Conservation (phyloP, 2,329 filamentous ascomycete species). For the Alternaria gaisen region DNA sequence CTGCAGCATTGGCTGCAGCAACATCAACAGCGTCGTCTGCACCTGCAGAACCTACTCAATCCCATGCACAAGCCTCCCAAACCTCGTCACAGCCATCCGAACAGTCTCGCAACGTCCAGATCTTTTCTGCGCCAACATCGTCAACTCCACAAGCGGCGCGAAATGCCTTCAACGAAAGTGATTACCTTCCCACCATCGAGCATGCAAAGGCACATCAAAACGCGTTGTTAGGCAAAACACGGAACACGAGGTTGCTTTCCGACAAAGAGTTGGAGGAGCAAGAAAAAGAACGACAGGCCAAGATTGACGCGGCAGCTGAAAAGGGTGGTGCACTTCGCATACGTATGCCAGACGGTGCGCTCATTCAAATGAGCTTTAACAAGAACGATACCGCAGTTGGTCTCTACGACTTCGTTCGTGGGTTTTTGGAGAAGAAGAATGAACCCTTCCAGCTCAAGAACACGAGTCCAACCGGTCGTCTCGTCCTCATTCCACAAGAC, state of each 20-base stretch:
- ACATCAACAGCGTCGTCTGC: conserved; percentile 30
- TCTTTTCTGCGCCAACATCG: conserved; percentile 82
- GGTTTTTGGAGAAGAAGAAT: conserved; percentile 70
- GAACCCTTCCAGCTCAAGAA: conserved; percentile 78
- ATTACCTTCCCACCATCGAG: conserved; percentile 78
- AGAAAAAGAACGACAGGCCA: conserved; percentile 71
- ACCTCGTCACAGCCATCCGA: conserved; percentile 24
- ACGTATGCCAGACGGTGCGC: conserved; percentile 86
- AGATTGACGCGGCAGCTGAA: conserved; percentile 68
- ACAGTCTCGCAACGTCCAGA: conserved; percentile 63
- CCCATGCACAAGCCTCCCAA: not conserved
- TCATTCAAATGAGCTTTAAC: conserved; percentile 75
- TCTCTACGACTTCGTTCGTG: conserved; percentile 78
- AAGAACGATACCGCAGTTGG: conserved; percentile 73
- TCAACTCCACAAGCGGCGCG: conserved; percentile 78
- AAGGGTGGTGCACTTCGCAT: conserved; percentile 76
- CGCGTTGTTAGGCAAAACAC: conserved; percentile 66
- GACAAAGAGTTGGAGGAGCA: conserved; percentile 82
- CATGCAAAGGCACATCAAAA: conserved; percentile 80
- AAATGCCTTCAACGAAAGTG: conserved; percentile 71
- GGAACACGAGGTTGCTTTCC: conserved; percentile 81
- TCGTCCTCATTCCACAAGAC: conserved; percentile 55
- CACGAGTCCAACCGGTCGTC: conserved; percentile 62
- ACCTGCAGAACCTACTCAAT: conserved; percentile 18
- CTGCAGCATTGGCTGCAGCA: conserved; percentile 32